Evolutionary conservation across 352 stramenopile species (phyloP).

Genomic region (Thalassiosira delicatula): DNA sequence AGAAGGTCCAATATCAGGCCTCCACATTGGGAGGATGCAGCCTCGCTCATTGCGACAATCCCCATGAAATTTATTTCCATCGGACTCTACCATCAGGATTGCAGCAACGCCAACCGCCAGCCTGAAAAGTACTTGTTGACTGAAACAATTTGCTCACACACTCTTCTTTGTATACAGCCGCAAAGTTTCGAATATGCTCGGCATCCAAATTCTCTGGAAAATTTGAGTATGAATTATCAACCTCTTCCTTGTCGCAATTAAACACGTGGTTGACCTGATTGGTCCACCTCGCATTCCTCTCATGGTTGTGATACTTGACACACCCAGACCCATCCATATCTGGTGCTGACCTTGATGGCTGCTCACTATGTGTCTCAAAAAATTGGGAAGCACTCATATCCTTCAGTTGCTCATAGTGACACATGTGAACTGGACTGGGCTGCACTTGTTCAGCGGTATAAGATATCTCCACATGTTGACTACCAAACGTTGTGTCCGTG

Average conservation of each 20-base stretch:
- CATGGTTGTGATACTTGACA: neutral
- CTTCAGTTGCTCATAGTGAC: neutral
- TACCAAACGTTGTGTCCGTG: neutral
- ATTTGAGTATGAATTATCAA: neutral
- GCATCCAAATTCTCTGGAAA: neutral
- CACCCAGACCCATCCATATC: neutral
- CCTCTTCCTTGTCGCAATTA: neutral
- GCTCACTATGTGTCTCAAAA: neutral
- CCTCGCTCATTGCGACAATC: neutral
- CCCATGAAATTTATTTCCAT: constrained; percentile 5
- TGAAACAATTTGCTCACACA: neutral
- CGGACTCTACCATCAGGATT: neutral
- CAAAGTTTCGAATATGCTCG: neutral
- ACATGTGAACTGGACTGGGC: neutral
- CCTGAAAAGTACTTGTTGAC: neutral
- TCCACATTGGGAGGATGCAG: neutral
- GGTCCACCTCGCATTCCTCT: neutral
- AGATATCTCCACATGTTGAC: neutral
- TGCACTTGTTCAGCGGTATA: neutral
- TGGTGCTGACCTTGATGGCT: neutral
- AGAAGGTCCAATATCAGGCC: constrained; percentile 8
- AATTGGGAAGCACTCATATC: neutral
- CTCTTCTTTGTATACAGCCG: neutral
- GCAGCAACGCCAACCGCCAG: neutral
- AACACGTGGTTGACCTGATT: neutral